phyloP scores from a whole-genome alignment of 2,329 filamentous ascomycete species.

The Magnaporthiopsis incrustans region DNA sequence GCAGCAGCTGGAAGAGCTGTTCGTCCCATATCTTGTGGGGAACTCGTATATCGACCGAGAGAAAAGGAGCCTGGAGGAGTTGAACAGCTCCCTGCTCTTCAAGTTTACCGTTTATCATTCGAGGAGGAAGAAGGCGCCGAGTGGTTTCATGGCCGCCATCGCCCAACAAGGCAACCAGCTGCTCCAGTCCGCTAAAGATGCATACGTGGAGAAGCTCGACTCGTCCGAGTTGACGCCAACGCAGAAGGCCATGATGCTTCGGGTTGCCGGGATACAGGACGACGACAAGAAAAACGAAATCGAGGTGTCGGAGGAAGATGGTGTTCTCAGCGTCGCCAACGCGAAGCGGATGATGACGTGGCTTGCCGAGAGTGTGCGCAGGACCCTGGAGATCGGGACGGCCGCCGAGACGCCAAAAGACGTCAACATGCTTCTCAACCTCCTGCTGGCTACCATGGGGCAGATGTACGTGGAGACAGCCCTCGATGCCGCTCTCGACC shows the following conservation, averaged over 20 bases:
- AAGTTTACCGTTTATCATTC: slow-evolving; percentile 96
- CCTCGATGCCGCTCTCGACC: slow-evolving; percentile 63
- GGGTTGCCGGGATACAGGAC: slow-evolving; percentile 77
- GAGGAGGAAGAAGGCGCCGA: slow-evolving; percentile 76
- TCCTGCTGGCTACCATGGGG: slow-evolving; percentile 81
- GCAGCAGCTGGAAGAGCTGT: slow-evolving; percentile 70
- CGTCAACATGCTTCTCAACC: slow-evolving; percentile 72
- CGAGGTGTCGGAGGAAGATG: slow-evolving; percentile 85
- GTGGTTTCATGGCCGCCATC: slow-evolving; percentile 86
- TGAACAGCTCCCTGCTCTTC: slow-evolving; percentile 88
- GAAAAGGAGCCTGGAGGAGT: slow-evolving; percentile 62
- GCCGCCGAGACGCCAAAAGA: slow-evolving; percentile 89
- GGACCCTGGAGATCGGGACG: slow-evolving; percentile 83
- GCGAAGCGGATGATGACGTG: slow-evolving; percentile 98
- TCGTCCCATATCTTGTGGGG: slow-evolving; percentile 60
- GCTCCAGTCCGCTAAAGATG: slow-evolving; percentile 79
- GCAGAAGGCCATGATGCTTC: slow-evolving; percentile 83
- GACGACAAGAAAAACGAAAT: slow-evolving; percentile 76
- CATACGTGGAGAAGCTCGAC: slow-evolving; percentile 82
- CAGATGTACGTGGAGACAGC: slow-evolving; percentile 67
- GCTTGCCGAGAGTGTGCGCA: slow-evolving; percentile 89
- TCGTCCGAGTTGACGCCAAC: slow-evolving; percentile 81
- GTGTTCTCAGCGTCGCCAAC: slow-evolving; percentile 70
- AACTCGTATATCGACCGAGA: slow-evolving; percentile 66
- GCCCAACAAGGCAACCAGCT: slow-evolving; percentile 86